Conservation (phyloP, 2,329 filamentous ascomycete genomes). For the Sclerotiophoma versabilis region DNA sequence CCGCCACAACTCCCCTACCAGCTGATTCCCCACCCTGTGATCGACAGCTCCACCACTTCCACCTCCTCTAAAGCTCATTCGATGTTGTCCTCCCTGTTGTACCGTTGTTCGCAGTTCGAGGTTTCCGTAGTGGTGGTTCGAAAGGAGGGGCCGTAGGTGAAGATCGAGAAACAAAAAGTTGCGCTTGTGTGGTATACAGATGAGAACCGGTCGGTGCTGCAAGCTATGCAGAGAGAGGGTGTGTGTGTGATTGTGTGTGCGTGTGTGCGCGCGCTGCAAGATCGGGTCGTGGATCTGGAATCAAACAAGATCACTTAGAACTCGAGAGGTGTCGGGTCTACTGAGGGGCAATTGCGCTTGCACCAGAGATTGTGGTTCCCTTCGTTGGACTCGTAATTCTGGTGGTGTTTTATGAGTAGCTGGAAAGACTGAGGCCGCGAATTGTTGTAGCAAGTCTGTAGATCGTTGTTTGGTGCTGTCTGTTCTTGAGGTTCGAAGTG, state of each 20-base stretch:
- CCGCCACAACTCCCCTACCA: constrained; percentile 19
- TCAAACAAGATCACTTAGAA: not conserved
- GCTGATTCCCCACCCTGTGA: constrained; percentile 17
- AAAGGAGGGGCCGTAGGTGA: not conserved
- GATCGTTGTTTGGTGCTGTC: constrained; percentile 1
- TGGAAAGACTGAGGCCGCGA: not conserved
- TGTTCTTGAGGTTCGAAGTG: constrained; percentile 1
- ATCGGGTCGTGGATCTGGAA: not conserved
- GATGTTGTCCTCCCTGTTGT: not conserved
- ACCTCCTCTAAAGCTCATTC: constrained; percentile 11
- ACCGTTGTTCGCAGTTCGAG: not conserved
- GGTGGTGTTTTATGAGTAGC: not conserved
- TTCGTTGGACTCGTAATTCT: not conserved
- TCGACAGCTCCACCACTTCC: constrained; percentile 19
- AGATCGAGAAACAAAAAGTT: not conserved
- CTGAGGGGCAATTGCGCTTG: not conserved
- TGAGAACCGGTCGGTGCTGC: not conserved
- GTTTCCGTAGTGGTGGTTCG: not conserved
- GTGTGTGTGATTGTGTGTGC: not conserved
- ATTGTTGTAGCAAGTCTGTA: not conserved
- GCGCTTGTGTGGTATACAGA: too few species aligned
- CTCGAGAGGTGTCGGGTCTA: not conserved
- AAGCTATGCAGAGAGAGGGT: not conserved
- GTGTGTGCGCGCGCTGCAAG: too few species aligned
- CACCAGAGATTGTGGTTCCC: not conserved